Evolutionary conservation across 257 asterid genomes (phyloP), one percentile per base, ranked within the genome.

Genomic region (Echites panduratus): DNA sequence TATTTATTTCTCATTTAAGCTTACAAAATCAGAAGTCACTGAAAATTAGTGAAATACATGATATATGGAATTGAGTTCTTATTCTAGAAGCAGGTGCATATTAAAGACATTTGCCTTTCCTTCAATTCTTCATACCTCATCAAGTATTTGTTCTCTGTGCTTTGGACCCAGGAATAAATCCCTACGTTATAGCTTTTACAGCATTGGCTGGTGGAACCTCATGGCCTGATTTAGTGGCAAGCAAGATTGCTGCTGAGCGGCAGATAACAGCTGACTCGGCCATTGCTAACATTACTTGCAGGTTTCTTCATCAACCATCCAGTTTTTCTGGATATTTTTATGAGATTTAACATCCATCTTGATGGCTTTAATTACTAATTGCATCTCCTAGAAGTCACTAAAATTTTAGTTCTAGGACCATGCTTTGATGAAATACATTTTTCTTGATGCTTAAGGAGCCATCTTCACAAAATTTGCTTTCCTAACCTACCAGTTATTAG

Each of bases 161-260:
- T 40, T 52, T 35, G 49, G 41, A n/a, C 80, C 85, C 90, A 93
- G 96, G 97, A 58, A 85, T 93, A 58, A 80, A 85, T 82, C 72
- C 91, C 45, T 89, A 87, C 41, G 86, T 88, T 66, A 88, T 91
- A 73, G 96, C 97, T 40, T 87, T 93, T 77, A 91, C 98, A 45
- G 97, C 97, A 64, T 82, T 93, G 78, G 97, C 97, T 2, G 89
- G 87, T 66, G 98, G 97, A 70, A 93, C 97, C 61, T 93, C 97
- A 6, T 93, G 97, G 97, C 98, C 97, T 0, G 98, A 93, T 87
- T 79, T 93, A 79, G 97, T 93, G 29, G 97, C 97, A 2, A 93
- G 98, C 88, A 93, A 91, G 85, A 93, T 93, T 81, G 98, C 98
- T 61, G 97, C 96, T 32, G 98, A 93, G 75, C 79, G 97, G 59